These are phyloP conservation scores for Talaromyces wortmannii DNA, from an alignment of 495 filamentous ascomycete genomes.

Conservation along the genomic window DNA sequence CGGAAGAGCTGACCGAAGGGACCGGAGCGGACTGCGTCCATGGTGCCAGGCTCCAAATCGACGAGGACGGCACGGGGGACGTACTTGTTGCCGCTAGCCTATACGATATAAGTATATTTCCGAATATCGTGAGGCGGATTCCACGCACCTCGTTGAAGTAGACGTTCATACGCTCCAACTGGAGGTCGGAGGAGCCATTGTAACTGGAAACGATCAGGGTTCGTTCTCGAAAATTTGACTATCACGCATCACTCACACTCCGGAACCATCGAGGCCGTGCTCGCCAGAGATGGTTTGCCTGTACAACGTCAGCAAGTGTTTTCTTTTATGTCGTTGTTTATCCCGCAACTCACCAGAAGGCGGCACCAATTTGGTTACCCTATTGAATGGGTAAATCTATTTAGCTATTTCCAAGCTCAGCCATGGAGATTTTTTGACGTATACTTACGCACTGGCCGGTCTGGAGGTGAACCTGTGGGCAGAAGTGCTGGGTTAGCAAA, in stretches of 20 bases:
- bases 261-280: slow-evolving; percentile 96
- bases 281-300: slow-evolving; percentile 98
- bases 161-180: slow-evolving; percentile 99
- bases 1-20: slow-evolving; percentile 99
- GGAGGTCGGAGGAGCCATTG: slow-evolving; percentile 95
- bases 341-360: slow-evolving; percentile 73
- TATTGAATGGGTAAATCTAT: slow-evolving; percentile 25
- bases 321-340: slow-evolving; percentile 6
- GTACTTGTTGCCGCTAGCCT: slow-evolving; percentile 97
- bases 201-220: slow-evolving; percentile 53
- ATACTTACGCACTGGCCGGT: slow-evolving; percentile 93
- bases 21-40: slow-evolving; percentile 98
- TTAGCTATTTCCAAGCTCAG: not conserved
- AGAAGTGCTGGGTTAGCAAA: slow-evolving; percentile 20
- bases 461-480: slow-evolving; percentile 89
- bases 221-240: not conserved
- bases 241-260: slow-evolving; percentile 56
- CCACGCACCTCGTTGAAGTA: slow-evolving; percentile 98
- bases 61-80: slow-evolving; percentile 98
- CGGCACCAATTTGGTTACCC: slow-evolving; percentile 99
- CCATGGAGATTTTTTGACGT: not conserved
- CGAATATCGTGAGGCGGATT: not conserved
- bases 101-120: slow-evolving; percentile 8
- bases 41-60: slow-evolving; percentile 95
- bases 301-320: slow-evolving; percentile 21